Percentiles rank a stretch among this genome's conserved stretches.
These are phyloP conservation scores for Fusarium phyllophilum DNA, from an alignment of 2,329 filamentous ascomycete genomes.

Conservation along the genomic window DNA sequence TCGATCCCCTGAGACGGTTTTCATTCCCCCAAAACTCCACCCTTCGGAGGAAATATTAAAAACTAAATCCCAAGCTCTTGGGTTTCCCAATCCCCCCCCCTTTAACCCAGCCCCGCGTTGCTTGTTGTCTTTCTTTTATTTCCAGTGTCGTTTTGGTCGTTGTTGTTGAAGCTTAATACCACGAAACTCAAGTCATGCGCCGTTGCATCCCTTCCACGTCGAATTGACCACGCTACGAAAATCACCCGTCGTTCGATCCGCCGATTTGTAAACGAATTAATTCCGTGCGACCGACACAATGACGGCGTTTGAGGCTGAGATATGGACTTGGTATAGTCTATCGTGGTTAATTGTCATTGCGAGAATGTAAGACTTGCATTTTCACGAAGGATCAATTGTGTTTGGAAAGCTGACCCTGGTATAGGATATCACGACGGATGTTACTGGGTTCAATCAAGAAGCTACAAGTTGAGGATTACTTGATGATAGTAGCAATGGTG, in stretches of 20 bases:
- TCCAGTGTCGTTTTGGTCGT: neutral
- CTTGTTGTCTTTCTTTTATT: neutral
- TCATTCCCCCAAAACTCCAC: conserved; percentile 2
- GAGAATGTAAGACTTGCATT: conserved; percentile 51
- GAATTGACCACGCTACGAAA: conserved; percentile 8
- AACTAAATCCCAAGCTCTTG: conserved; percentile 7
- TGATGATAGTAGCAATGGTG: conserved; percentile 65
- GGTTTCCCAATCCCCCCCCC: neutral
- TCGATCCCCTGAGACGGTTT: conserved; percentile 18
- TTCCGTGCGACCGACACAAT: conserved; percentile 31
- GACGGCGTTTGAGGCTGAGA: conserved; percentile 50
- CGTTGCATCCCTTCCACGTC: conserved; percentile 19
- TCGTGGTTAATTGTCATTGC: conserved; percentile 51
- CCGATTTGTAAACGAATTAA: neutral
- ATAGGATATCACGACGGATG: conserved; percentile 52
- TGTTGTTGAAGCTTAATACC: neutral
- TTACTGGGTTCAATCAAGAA: conserved; percentile 57
- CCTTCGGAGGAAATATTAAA: conserved; percentile 31
- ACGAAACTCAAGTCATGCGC: conserved; percentile 12
- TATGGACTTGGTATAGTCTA: conserved; percentile 58
- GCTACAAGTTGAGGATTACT: conserved; percentile 64
- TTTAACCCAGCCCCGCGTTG: conserved; percentile 36
- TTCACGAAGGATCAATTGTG: neutral
- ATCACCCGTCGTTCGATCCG: conserved; percentile 6
- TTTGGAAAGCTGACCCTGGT: neutral